These are phyloP conservation scores for Dactylis glomerata DNA, from an alignment of 176 grass and related monocot species.

Conservation along the genomic window DNA sequence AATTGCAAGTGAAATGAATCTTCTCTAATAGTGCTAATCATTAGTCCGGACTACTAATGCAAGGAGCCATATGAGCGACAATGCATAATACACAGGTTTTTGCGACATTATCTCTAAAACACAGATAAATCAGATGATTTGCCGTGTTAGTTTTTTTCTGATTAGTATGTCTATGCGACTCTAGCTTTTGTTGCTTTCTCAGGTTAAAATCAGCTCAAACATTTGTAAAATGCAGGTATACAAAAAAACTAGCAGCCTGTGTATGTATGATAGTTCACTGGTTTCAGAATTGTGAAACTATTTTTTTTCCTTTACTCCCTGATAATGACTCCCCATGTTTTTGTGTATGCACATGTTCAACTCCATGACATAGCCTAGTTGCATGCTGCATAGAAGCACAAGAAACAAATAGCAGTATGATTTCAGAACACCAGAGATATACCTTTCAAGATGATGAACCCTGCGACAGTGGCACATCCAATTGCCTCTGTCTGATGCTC, in stretches of 20 bases:
- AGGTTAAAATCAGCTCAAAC: background rate
- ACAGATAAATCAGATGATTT: background rate
- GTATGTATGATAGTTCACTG: background rate
- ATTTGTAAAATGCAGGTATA: background rate
- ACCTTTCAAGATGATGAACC: constrained; percentile 78
- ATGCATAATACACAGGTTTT: background rate
- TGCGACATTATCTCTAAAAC: background rate
- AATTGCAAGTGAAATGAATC: background rate
- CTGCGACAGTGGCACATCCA: constrained; percentile 62
- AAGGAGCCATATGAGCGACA: background rate
- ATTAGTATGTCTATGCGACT: background rate
- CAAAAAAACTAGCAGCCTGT: background rate
- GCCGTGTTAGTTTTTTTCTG: background rate
- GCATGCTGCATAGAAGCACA: background rate
- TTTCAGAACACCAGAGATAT: constrained; percentile 24
- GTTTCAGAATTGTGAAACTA: constrained; percentile 28
- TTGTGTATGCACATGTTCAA: background rate
- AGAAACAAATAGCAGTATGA: constrained; percentile 3
- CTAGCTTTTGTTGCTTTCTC: constrained; percentile 7
- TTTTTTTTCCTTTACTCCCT: background rate
- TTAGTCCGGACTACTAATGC: background rate
- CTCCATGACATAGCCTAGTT: background rate
- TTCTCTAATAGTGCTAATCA: constrained; percentile 1
- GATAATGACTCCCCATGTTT: background rate
- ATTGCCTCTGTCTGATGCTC: constrained; percentile 69